Conservation (phyloP, 2,329 filamentous ascomycete genomes). For the Didymella pomorum region DNA sequence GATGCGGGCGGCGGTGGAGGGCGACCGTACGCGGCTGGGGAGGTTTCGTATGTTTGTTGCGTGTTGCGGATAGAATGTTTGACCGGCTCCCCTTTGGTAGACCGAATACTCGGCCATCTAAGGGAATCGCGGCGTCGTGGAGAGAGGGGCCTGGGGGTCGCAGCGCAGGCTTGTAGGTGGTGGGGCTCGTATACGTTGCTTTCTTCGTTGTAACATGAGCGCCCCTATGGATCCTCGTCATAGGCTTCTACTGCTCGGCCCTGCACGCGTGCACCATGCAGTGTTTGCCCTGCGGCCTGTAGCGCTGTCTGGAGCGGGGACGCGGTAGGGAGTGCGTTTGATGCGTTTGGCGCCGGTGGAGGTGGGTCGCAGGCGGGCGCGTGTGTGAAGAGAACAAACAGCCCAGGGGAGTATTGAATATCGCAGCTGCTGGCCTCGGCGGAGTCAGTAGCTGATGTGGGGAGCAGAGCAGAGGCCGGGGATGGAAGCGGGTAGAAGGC, state of each 20-base stretch:
- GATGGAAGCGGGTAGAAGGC: constrained; percentile 35
- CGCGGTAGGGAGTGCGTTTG: constrained; percentile 21
- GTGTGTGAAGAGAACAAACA: constrained; percentile 13
- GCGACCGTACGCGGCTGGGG: constrained; percentile 58
- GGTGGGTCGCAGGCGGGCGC: constrained; percentile 10
- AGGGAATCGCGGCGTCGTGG: constrained; percentile 46
- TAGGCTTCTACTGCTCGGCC: constrained; percentile 42
- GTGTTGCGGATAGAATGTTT: constrained; percentile 66
- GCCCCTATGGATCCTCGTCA: constrained; percentile 45
- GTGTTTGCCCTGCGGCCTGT: constrained; percentile 10
- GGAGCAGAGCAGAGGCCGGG: constrained; percentile 23
- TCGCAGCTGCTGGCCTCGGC: constrained; percentile 25
- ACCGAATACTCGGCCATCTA: constrained; percentile 74
- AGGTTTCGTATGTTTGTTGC: constrained; percentile 57
- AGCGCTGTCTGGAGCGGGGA: constrained; percentile 24
- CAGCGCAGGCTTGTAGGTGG: constrained; percentile 49
- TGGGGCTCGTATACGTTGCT: constrained; percentile 55
- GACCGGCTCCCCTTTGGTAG: constrained; percentile 68
- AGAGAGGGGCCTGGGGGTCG: constrained; percentile 40
- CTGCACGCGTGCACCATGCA: constrained; percentile 41
- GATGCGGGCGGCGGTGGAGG: constrained; percentile 54
- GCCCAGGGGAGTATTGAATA: constrained; percentile 30
- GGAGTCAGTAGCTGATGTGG: constrained; percentile 31
- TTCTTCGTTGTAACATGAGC: constrained; percentile 61
- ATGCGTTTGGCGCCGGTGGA: constrained; percentile 20